Conservation (phyloP, 2,329 filamentous ascomycete genomes). For the Cercospora sojina region DNA sequence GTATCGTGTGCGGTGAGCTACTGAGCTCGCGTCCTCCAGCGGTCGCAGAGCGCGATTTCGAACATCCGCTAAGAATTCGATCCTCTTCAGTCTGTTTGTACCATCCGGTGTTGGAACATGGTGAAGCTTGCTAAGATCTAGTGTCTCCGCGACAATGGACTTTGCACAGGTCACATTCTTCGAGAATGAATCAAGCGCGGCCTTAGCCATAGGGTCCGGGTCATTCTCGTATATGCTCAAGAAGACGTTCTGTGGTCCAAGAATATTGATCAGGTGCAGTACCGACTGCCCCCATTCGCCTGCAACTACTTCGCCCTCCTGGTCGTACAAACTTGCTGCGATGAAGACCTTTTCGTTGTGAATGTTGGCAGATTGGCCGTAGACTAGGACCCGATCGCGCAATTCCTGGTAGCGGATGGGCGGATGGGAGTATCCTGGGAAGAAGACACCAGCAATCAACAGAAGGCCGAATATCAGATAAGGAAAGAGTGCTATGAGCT, state of each 20-base stretch:
- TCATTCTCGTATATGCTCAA: slow-evolving; percentile 74
- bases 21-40: slow-evolving; percentile 54
- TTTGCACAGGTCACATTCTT: slow-evolving; percentile 48
- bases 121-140: slow-evolving; percentile 58
- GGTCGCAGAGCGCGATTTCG: slow-evolving; percentile 68
- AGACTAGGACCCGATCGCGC: slow-evolving; percentile 37
- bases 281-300: slow-evolving; percentile 65
- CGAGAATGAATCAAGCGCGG: slow-evolving; percentile 56
- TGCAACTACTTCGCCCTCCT: slow-evolving; percentile 57
- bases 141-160: slow-evolving; percentile 58
- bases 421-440: slow-evolving; percentile 57
- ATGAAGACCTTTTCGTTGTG: slow-evolving; percentile 70
- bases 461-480: slow-evolving; percentile 33
- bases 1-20: slow-evolving; percentile 44
- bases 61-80: slow-evolving; percentile 70
- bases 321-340: slow-evolving; percentile 68
- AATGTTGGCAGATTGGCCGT: slow-evolving; percentile 46
- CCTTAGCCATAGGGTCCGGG: slow-evolving; percentile 56
- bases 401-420: slow-evolving; percentile 54
- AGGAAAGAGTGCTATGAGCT: slow-evolving; percentile 20
- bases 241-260: slow-evolving; percentile 67
- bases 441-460: slow-evolving; percentile 49
- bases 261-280: slow-evolving; percentile 60
- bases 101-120: slow-evolving; percentile 63
- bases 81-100: slow-evolving; percentile 65